These are phyloP conservation scores for Cucurbita argyrosperma DNA, from an alignment of 306 rosid species.

Conservation along the genomic window DNA sequence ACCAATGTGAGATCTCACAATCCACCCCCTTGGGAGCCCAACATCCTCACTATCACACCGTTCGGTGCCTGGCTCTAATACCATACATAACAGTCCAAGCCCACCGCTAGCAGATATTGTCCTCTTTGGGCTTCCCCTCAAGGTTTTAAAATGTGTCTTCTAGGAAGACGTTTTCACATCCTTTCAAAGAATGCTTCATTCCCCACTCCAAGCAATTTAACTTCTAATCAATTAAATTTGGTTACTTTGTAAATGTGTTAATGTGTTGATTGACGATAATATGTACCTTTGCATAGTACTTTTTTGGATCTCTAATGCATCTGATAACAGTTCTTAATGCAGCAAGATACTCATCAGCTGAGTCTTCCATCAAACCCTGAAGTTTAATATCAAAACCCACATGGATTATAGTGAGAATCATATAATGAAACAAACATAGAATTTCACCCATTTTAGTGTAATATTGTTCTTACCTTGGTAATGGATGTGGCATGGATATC, in stretches of 20 bases:
- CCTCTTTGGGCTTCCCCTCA: too few species aligned
- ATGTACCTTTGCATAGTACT: conserved; percentile 35
- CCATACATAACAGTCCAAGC: too few species aligned
- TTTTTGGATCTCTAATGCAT: conserved; percentile 27
- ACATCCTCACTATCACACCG: too few species aligned
- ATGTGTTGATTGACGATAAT: background rate
- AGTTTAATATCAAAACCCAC: background rate
- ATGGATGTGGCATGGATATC: conserved; percentile 26
- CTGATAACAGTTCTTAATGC: conserved; percentile 22
- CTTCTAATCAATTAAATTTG: background rate
- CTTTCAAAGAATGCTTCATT: too few species aligned
- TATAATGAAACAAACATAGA: background rate
- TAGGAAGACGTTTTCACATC: too few species aligned
- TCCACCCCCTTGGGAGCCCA: too few species aligned
- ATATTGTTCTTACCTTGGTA: conserved; percentile 21
- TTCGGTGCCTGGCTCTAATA: too few species aligned
- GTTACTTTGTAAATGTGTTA: too few species aligned
- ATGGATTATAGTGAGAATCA: background rate
- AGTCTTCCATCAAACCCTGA: conserved; percentile 18
- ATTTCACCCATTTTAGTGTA: background rate
- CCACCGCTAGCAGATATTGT: too few species aligned
- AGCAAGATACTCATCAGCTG: conserved; percentile 12
- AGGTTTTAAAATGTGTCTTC: too few species aligned
- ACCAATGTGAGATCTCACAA: too few species aligned
- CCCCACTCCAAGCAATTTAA: too few species aligned